Conservation (phyloP, 176 grass and related monocot species). For the Olyra latifolia region DNA sequence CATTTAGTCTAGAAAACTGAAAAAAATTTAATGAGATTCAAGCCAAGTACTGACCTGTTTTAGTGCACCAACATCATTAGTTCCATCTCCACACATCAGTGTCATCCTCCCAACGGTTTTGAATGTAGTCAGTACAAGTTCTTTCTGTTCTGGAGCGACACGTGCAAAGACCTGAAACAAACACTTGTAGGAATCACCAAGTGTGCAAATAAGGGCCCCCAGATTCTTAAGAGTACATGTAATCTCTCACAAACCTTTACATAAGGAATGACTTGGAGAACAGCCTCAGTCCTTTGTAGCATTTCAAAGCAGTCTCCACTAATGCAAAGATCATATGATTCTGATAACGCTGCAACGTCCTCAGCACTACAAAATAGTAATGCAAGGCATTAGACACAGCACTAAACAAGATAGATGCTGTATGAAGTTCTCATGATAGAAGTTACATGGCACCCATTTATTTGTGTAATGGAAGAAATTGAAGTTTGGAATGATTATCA, state of each 20-base stretch:
- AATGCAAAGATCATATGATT: slow-evolving; percentile 89
- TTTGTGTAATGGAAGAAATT: neutral
- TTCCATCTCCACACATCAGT: slow-evolving; percentile 99
- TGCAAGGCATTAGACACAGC: slow-evolving; percentile 10
- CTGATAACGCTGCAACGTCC: slow-evolving; percentile 65
- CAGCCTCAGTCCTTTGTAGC: slow-evolving; percentile 75
- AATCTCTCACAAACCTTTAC: slow-evolving; percentile 62
- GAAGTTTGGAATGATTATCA: neutral
- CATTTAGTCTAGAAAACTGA: slow-evolving; percentile 18
- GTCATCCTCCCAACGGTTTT: slow-evolving; percentile 97
- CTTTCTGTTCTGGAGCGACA: slow-evolving; percentile 98
- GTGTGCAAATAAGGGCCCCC: neutral
- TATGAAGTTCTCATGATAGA: neutral
- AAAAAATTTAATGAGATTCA: neutral
- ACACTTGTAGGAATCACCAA: neutral
- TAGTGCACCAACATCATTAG: slow-evolving; percentile 97
- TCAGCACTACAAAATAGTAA: slow-evolving; percentile 60
- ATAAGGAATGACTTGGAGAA: slow-evolving; percentile 89
- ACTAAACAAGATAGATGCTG: slow-evolving; percentile 10
- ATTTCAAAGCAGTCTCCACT: slow-evolving; percentile 99
- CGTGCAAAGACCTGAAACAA: slow-evolving; percentile 91
- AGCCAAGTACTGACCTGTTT: slow-evolving; percentile 66
- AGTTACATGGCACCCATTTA: neutral
- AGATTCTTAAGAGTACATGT: slow-evolving; percentile 17
- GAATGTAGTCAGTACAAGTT: slow-evolving; percentile 95